Conservation (phyloP, 2,329 filamentous ascomycete genomes). For the Aspergillus ustus region DNA sequence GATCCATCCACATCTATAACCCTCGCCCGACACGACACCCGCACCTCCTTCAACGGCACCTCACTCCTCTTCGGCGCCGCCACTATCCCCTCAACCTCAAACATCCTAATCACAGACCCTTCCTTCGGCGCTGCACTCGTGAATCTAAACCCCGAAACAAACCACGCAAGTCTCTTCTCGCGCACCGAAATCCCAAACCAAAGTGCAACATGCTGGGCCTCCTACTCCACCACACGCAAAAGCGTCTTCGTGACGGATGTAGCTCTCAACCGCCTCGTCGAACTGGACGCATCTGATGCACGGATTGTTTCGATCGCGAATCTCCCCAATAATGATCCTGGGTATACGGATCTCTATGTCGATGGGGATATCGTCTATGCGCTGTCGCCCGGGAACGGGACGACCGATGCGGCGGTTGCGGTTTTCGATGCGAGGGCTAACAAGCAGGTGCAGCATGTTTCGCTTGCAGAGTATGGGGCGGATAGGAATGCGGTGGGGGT, state of each 20-base stretch:
- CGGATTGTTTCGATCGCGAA: background rate
- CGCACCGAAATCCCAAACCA: background rate
- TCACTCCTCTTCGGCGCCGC: background rate
- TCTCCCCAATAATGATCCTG: background rate
- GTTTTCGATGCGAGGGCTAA: background rate
- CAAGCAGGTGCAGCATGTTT: slow-evolving; percentile 1
- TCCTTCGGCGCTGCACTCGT: background rate
- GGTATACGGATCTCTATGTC: background rate
- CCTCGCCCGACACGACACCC: background rate
- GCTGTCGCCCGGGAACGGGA: slow-evolving; percentile 3
- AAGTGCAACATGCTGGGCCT: background rate
- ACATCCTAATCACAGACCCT: background rate
- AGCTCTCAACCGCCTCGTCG: slow-evolving; percentile 1
- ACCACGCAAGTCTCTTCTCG: background rate
- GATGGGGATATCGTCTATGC: background rate
- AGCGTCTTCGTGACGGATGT: slow-evolving; percentile 7
- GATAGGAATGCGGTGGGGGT: background rate
- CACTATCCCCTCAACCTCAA: background rate
- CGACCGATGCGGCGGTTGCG: slow-evolving; percentile 1
- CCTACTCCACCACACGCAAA: background rate
- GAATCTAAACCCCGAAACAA: background rate
- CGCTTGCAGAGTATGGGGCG: background rate
- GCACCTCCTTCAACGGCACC: background rate
- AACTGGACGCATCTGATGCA: background rate
- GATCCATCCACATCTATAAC: too few species aligned